Base-by-base conservation (phyloP, 441 rosid genomes). In the Pelargonium citronellum region DNA sequence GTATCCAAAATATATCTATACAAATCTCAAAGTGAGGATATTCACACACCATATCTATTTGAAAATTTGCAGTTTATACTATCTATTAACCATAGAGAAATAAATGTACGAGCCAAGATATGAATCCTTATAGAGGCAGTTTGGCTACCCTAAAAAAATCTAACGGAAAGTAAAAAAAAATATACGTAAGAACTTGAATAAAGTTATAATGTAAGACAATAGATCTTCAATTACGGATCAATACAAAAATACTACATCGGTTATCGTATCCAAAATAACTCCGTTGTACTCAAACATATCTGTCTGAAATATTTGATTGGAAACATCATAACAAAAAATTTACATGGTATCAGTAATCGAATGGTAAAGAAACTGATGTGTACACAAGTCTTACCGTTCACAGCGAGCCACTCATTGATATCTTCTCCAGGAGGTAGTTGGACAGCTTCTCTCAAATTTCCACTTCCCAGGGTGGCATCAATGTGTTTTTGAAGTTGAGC, bases 391-490 rank as follows among this genome's bases (percentile, higher is more conserved):
- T 69, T 76, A 82, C 85, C 80, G 69, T 83, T 83, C 22, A 83
- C 86, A 1, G 86, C 86, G 5, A 83, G 77, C 87, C 87, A 83
- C 51, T 83, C 87, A 7, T 81, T 77, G n/a, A 83, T 72, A 67
- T 83, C 87, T 74, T 83, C 87, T 61, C 87, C 87, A 20, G 82
- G 84, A 70, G 84, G 87, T 13, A 83, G 78, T 61, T 81, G 8
- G 0, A 83, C 86, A 22, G 84, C 83, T 67, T 83, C 86, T 70
- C 86, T 80, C 72, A 83, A 73, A 71, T 83, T 83, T 2, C 84
- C 86, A 67, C 86, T 83, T 12, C 86, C 86, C 60, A 79, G 69
- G 44, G 86, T 83, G 24, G 84, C 81, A 73, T 83, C 83, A 8
- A 83, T 83, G 19, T 83, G 86, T 55, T 68, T 83, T 69, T 77